Evolutionary conservation across 129 eudicot species (phyloP).

Genomic region (Artemisia argyi): DNA sequence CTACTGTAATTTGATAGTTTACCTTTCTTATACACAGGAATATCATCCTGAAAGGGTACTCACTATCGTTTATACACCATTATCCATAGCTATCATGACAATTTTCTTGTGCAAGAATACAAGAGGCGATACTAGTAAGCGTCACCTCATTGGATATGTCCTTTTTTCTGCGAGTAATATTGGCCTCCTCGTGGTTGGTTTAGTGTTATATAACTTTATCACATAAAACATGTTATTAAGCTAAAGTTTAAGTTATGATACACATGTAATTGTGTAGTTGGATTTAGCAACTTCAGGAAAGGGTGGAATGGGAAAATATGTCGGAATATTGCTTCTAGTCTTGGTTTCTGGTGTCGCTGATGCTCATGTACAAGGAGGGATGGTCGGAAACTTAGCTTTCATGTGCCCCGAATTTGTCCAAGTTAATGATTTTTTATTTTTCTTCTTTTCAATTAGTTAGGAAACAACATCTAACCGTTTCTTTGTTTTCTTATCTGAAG

Average conservation of each 20-base stretch:
- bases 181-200: conserved; percentile 47
- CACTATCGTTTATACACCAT: conserved; percentile 72
- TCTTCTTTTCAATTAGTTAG: too few relatives aligned
- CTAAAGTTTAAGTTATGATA: too few relatives aligned
- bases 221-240: too few relatives aligned
- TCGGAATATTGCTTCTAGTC: conserved; percentile 10
- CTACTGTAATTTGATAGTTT: neutral
- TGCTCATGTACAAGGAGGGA: conserved; percentile 31
- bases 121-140: conserved; percentile 55
- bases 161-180: conserved; percentile 52
- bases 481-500: conserved; percentile 26
- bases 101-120: conserved; percentile 58
- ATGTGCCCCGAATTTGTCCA: conserved; percentile 21
- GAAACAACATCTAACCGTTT: too few relatives aligned
- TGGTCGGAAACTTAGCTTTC: conserved; percentile 24
- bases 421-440: neutral
- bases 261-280: neutral
- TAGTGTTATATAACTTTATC: neutral
- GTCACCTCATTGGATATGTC: conserved; percentile 55
- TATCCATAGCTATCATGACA: conserved; percentile 55
- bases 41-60: conserved; percentile 84
- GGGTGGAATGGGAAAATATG: conserved; percentile 18
- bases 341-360: conserved; percentile 20
- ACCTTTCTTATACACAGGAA: conserved; percentile 28
- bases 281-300: conserved; percentile 16